These are phyloP conservation scores for Kernera saxatilis DNA, from an alignment of 345 rosid genomes.

Conservation along the genomic window DNA sequence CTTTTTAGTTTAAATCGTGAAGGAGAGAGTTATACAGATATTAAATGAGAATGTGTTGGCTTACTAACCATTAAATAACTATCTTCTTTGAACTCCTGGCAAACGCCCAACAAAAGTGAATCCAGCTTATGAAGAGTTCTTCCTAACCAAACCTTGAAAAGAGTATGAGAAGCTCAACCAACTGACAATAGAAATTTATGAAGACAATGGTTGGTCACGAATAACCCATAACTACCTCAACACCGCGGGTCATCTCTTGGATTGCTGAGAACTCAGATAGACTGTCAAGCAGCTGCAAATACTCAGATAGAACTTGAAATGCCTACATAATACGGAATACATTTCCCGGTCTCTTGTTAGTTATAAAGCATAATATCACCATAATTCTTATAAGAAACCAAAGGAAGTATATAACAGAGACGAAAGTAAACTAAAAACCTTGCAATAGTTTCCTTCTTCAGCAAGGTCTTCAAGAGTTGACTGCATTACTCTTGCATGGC, in stretches of 20 bases:
- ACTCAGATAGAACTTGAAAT: slow-evolving; percentile 94
- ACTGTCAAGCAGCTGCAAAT: slow-evolving; percentile 89
- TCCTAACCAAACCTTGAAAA: slow-evolving; percentile 88
- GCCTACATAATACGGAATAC: slow-evolving; percentile 50
- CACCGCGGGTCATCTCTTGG: slow-evolving; percentile 94
- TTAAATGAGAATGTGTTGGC: slow-evolving; percentile 14
- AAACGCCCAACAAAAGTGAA: slow-evolving; percentile 85
- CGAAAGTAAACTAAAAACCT: slow-evolving; percentile 41
- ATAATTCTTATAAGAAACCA: not conserved
- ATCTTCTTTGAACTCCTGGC: slow-evolving; percentile 91
- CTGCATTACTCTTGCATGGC: slow-evolving; percentile 79
- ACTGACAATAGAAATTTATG: not conserved
- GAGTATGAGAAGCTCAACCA: slow-evolving; percentile 14
- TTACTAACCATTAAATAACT: slow-evolving; percentile 76
- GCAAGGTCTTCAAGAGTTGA: slow-evolving; percentile 76
- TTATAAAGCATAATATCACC: not conserved
- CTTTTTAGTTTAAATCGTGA: not conserved
- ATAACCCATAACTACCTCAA: slow-evolving; percentile 59
- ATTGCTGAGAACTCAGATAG: slow-evolving; percentile 76
- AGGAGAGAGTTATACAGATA: slow-evolving; percentile 7
- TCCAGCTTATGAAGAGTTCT: slow-evolving; percentile 95
- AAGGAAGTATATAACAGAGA: not conserved
- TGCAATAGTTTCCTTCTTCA: slow-evolving; percentile 89
- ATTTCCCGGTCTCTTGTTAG: slow-evolving; percentile 12
- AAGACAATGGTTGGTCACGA: slow-evolving; percentile 1